Base-by-base conservation (phyloP, 164 flowering plant species). In the Aristolochia californica region DNA sequence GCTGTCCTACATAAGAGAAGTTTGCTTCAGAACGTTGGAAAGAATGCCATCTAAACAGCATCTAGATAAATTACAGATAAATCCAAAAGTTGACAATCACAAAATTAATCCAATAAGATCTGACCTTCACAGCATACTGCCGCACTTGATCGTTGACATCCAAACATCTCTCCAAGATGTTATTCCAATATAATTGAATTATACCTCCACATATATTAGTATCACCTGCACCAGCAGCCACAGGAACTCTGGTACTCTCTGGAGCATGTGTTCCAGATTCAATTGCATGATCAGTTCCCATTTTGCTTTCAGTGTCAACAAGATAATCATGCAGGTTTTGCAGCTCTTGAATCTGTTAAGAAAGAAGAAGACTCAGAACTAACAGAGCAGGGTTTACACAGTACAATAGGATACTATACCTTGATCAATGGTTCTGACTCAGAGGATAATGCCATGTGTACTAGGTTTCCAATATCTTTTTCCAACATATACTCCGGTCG, bases 171-270 rank as follows among this genome's bases (percentile, higher is more conserved):
- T 67, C 90, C 66, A 93, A 70, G 53, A 93, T 80, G 56, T 59
- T 66, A 58, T 80, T 77, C 99, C 99, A 93, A 63, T 87, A 89
- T 63, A 93, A 66, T 63, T 89, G 99, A 57, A 93, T 67, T 62
- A 89, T 89, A 59, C 97, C 96, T 16, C 99, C 99, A 74, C 97
- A 93, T 5, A 89, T 84, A 71, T 93, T 93, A 40, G 96, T 84
- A 71, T 93, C 99, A 63, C 97, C 97, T 17, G 99, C 97, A 63
- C 99, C 97, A 7, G 97, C 96, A 78, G 97, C 97, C 69, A 87
- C 94, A 55, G 99, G 95, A 24, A 89, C 96, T 68, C 63, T 67
- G 1, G 72, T 74, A 61, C 62, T 80, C 40, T 48, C 72, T 43
- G 86, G 28, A 70, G 62, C 26, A 44, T 65, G 59, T 62, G 43